Conservation (phyloP, 1,139 yeast species). For the Geotrichum klebahnii region DNA sequence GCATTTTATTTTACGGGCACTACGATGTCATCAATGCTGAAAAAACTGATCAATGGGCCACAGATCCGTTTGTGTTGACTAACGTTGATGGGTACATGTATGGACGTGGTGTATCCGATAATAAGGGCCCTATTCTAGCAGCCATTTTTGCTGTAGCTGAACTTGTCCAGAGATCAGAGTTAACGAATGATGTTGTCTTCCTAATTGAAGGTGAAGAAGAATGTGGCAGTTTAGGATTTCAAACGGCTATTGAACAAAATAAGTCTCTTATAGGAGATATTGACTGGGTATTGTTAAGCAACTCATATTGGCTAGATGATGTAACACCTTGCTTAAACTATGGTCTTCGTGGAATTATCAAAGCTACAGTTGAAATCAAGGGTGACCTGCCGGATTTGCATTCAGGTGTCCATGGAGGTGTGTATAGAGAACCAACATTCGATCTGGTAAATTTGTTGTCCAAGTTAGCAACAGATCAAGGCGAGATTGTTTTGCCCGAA, state of each 20-base stretch:
- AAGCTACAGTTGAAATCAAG: conserved; percentile 66
- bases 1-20: conserved; percentile 85
- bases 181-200: conserved; percentile 72
- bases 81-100: conserved; percentile 80
- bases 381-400: conserved; percentile 84
- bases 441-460: conserved; percentile 73
- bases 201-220: conserved; percentile 95
- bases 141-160: conserved; percentile 85
- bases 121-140: conserved; percentile 88
- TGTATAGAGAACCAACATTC: conserved; percentile 79
- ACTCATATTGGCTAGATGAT: conserved; percentile 92
- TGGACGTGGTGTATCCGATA: conserved; percentile 91
- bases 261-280: conserved; percentile 56
- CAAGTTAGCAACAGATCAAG: conserved; percentile 52
- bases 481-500: conserved; percentile 60
- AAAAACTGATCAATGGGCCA: conserved; percentile 57
- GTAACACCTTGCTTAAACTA: conserved; percentile 84
- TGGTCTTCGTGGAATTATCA: conserved; percentile 87
- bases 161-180: conserved; percentile 48
- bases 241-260: conserved; percentile 53
- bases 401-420: conserved; percentile 97
- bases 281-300: conserved; percentile 86
- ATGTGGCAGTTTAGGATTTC: conserved; percentile 83
- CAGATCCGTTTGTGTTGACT: conserved; percentile 71
- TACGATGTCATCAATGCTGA: conserved; percentile 84